Base-by-base conservation (phyloP, 192 early-diverging fungal genomes). In the Umbelopsis isabellina region DNA sequence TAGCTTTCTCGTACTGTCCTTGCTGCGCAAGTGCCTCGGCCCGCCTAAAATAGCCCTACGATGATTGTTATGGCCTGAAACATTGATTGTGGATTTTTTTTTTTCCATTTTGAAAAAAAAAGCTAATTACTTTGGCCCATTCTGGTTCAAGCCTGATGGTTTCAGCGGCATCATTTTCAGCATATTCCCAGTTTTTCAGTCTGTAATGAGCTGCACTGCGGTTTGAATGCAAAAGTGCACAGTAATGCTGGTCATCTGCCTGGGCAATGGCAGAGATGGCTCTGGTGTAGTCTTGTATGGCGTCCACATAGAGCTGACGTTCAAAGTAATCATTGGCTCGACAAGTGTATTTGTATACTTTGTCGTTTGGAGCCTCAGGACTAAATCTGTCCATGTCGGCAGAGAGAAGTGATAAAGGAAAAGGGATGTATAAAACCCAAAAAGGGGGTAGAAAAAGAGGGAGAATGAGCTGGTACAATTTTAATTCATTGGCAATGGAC, bases 11-110 rank as follows among this genome's bases (percentile, higher is more conserved):
- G 64, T 79, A 77, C 11, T 82, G 73, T 0, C 69, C 78, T 65
- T 87, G 66, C 67, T 83, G 81, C 49, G 86, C 65, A 18, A 84
- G 66, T 11, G 86, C 88, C 65, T 89, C 88, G 66, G 79, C 90
- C 23, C 77, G 74, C 44, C 90, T 80, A 75, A 88, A 91, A 61
- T 91, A 82, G 25, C 85, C 90, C 83, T 90, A 44, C 20, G 4
- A 48, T 80, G 44, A 76, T 2, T 41, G 37, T 41, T 41, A 41
- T 4, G 1, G 37, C 37, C 37, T 9, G 37, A 41, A 41, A 41
- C 37, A 41, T 4, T 41, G 37, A 30, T 30, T 30, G 27, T 30
- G 27, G 37, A 30, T 30, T 30, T 1, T 30, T 1, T 30, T 30
- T 2, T 3, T 30, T 30, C 3, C 27, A 30, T 30, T 30, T 30